Evolutionary conservation across 1,284 basidiomycete species (phyloP), one percentile per base, ranked within the genome.

Genomic region (Heterobasidion irregulare): DNA sequence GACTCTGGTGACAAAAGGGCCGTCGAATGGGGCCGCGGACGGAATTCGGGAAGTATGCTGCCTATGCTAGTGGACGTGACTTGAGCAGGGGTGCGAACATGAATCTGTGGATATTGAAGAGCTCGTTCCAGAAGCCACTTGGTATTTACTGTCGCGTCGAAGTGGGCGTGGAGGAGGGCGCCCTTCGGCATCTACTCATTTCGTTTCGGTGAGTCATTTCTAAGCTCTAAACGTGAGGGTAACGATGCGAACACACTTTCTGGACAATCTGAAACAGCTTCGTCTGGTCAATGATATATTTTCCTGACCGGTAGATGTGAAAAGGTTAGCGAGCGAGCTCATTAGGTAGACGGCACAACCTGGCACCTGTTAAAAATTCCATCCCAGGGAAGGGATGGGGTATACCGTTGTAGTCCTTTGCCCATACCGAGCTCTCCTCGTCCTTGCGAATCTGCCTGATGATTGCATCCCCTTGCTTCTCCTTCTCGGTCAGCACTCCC

Each of bases 281-380:
- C 0, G 85, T 86, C 62, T 76, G 73, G 26, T 77, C 65, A 44
- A 87, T 84, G 52, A 83, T 76, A 43, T 68, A 69, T 57, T 77
- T 77, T 32, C 80, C 84, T 86, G 18, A 1, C 36, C 10, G 34
- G 32, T 16, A 57, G 60, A 26, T 26, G 26, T 18, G 6, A 26
- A 26, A 26, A 26, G 26, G 26, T 53, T 48, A 70, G 83, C 82
- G 48, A 26, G 26, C 26, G 6, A 26, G 26, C 26, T 26, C 6
- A 81, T 86, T 59, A 88, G 68, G 61, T 86, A 86, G 59, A 82
- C 82, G 83, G 86, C 85, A 41, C 83, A 84, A 44, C 83, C 82
- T 48, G 7, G 15, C 55, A 71, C 85, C 83, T 52, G 82, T 87
- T 59, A 88, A 68, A 61, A 88, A 89, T 60, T 82, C 84, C 86